phyloP scores from a whole-genome alignment of 2,329 filamentous ascomycete genomes.

The Beauveria scarabaeidicola region DNA sequence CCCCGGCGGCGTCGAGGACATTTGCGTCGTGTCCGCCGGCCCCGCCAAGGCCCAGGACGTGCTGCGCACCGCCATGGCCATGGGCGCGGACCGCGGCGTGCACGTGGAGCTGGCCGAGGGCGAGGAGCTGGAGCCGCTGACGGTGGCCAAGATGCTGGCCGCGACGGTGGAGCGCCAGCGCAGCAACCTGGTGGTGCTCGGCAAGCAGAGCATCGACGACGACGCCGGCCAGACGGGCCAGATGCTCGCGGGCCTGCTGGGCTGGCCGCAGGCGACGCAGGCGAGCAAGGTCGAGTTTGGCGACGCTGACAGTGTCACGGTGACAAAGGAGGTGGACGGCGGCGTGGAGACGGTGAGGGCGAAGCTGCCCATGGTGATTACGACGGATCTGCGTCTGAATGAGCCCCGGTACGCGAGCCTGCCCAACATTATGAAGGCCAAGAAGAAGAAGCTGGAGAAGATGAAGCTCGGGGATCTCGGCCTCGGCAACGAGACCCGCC shows the following conservation, averaged over 20 bases:
- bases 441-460: constrained; percentile 99
- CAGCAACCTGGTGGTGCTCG: constrained; percentile 84
- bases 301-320: constrained; percentile 59
- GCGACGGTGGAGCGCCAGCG: constrained; percentile 75
- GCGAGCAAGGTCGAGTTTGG: constrained; percentile 75
- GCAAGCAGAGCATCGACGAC: constrained; percentile 98
- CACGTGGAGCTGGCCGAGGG: constrained; percentile 74
- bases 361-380: constrained; percentile 86
- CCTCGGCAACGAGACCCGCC: constrained; percentile 60
- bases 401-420: constrained; percentile 90
- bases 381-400: constrained; percentile 88
- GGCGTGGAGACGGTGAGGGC: constrained; percentile 83
- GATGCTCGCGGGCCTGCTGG: constrained; percentile 89
- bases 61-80: constrained; percentile 93
- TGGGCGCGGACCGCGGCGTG: constrained; percentile 89
- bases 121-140: constrained; percentile 75
- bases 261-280: constrained; percentile 93
- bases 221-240: constrained; percentile 93
- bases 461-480: constrained; percentile 77
- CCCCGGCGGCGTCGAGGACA: constrained; percentile 74
- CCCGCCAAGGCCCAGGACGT: constrained; percentile 82
- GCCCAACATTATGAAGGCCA: constrained; percentile 99
- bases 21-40: constrained; percentile 81
- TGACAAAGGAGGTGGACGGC: constrained; percentile 90
- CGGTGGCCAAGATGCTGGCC: constrained; percentile 83